Base-by-base conservation (phyloP, 2,329 filamentous ascomycete species). In the Cladosporium sp. region DNA sequence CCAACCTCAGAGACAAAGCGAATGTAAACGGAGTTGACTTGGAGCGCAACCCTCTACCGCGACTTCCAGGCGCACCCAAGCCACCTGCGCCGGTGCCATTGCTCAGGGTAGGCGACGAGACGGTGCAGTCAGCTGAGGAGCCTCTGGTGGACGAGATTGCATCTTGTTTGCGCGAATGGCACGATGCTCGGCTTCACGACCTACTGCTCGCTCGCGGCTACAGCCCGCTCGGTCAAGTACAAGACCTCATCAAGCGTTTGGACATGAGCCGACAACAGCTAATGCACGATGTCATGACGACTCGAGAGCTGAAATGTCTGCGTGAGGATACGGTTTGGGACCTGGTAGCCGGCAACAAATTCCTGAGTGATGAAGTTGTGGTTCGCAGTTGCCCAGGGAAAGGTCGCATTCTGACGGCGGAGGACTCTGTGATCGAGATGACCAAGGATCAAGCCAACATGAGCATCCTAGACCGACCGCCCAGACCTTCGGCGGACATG, bases 91-190 rank as follows among this genome's bases (percentile, higher is more conserved):
- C 93, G 0, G 91, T 99, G 7, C 93, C 93, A 4, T 93, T 97
- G 87, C 79, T 99, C 47, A 96, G 96, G 69, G 92, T 99, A 66
- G 93, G 93, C 52, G 93, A 99, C 64, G 93, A 99, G 73, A 96
- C 90, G 2, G 89, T 91, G 1, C 95, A 89, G 0, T 96, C 90
- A 5, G 77, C 82, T 13, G 84, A 88, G 7, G 95, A 99, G 67
- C 93, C 93, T 2, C 72, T 99, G 54, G 91, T 99, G 19, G 93
- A 99, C 70, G 93, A 99, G 69, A 97, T 99, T 61, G 91, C 93
- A 12, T 96, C 91, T 3, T 99, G 93, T 67, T 73, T 99, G 56
- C 83, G 93, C 60, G 93, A 99, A 78, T 99, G 93, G 95, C 92
- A 99, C 72, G 95, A 93, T 17, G 96, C 91, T 15, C 95, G 96